phyloP scores from a whole-genome alignment of 1,284 basidiomycete genomes.

The Leccinum ponderosum region DNA sequence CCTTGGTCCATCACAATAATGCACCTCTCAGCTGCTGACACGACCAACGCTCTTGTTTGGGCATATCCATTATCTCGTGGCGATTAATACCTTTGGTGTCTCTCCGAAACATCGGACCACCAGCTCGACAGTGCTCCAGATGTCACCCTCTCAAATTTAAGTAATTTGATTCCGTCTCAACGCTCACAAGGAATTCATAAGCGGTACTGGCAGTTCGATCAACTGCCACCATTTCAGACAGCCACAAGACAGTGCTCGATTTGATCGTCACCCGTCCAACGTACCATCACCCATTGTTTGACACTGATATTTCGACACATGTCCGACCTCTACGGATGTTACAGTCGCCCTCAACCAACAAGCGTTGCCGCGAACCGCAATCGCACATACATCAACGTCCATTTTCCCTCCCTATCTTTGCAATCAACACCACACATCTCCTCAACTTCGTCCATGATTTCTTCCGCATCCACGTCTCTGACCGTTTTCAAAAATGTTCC shows the following conservation, averaged over 20 bases:
- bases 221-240: neutral
- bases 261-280: conserved; percentile 12
- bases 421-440: conserved; percentile 61
- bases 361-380: conserved; percentile 53
- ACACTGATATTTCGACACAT: conserved; percentile 1
- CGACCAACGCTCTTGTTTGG: neutral
- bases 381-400: conserved; percentile 74
- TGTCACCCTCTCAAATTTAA: conserved; percentile 4
- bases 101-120: neutral
- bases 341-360: conserved; percentile 21
- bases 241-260: neutral
- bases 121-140: neutral
- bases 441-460: conserved; percentile 66
- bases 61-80: conserved; percentile 6
- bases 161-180: conserved; percentile 4
- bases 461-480: conserved; percentile 51
- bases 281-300: conserved; percentile 5
- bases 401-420: conserved; percentile 55
- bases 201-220: conserved; percentile 1
- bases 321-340: conserved; percentile 5
- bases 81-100: neutral
- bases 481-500: conserved; percentile 55
- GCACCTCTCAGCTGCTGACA: neutral
- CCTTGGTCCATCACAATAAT: conserved; percentile 3
- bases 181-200: neutral